Evolutionary conservation across 2,329 filamentous ascomycete species (phyloP), one percentile per base, ranked within the genome.

Genomic region (Diaporthe ilicicola): DNA sequence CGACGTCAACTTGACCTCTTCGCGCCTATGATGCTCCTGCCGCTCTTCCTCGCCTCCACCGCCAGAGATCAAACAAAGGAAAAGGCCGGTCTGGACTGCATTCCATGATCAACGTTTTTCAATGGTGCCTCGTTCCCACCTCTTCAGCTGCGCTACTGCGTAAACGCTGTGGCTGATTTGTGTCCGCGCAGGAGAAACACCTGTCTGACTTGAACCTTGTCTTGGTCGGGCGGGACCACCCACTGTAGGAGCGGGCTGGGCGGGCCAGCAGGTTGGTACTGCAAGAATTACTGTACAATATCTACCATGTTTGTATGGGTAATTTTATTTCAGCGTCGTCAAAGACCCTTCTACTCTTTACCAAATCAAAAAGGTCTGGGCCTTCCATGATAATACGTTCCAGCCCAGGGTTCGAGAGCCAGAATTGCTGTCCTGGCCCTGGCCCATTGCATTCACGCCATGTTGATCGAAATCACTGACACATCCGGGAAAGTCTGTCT

Each of bases 151-250:
- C 32, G 32, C 32, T 54, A 19, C 29, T 13, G 29, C 19, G 17
- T 22, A 24, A 24, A 55, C n/a, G 53, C 53, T 24, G 53, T 55
- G 53, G 53, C 53, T 55, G 53, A 55, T 22, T 22, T 17, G 6
- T 55, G 53, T 55, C 53, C 39, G 53, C 37, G 12, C 19, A 32
- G 53, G 53, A 55, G 53, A 55, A 37, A 55, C 53, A 55, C 32
- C 9, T 34, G 32, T 55, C n/a, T 3, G 37, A n/a, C 34, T 32
- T n/a, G n/a, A n/a, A n/a, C n/a, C n/a, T n/a, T 55, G n/a, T 34
- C 32, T 34, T 34, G 53, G 53, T 9, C n/a, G 10, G 53, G 53
- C 32, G 53, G 53, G n/a, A 22, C 32, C 29, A 22, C 53, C 53
- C 53, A 22, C 37, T 10, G 9, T 9, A 34, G 32, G 4, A 34